Percentiles rank a stretch among this genome's conserved stretches.
phyloP scores from a whole-genome alignment of 75 land plant species.

The Ceratopteris richardii region DNA sequence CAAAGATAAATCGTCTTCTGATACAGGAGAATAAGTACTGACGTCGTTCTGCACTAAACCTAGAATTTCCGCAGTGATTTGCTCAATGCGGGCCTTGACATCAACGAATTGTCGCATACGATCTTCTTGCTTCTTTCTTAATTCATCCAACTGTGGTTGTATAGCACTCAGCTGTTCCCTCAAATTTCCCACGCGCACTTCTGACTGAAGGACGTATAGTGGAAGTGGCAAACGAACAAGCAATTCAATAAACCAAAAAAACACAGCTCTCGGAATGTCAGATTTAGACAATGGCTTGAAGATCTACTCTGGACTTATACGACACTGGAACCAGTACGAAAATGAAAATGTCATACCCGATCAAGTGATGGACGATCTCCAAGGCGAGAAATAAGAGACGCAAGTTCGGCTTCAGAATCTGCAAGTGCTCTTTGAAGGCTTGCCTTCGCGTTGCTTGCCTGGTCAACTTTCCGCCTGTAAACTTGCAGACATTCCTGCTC shows the following conservation, averaged over 20 bases:
- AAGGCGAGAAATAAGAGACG: slow-evolving; percentile 65
- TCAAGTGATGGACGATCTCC: slow-evolving; percentile 58
- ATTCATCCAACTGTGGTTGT: slow-evolving; percentile 61
- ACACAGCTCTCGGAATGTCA: too few relatives aligned
- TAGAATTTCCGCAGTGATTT: slow-evolving; percentile 72
- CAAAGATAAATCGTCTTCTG: slow-evolving; percentile 68
- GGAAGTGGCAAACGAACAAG: too few relatives aligned
- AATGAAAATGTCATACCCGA: too few relatives aligned
- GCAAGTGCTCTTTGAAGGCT: slow-evolving; percentile 67
- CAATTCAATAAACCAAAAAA: not conserved
- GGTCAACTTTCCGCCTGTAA: slow-evolving; percentile 90
- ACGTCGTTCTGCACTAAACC: slow-evolving; percentile 33
- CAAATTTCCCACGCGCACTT: slow-evolving; percentile 65
- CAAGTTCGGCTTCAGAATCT: slow-evolving; percentile 71
- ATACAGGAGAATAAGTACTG: slow-evolving; percentile 25
- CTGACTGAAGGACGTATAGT: slow-evolving; percentile 59
- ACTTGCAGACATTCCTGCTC: slow-evolving; percentile 97
- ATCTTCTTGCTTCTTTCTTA: slow-evolving; percentile 72
- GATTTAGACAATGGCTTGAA: too few relatives aligned
- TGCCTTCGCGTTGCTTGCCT: slow-evolving; percentile 73
- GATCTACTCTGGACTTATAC: too few relatives aligned
- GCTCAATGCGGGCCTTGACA: slow-evolving; percentile 70
- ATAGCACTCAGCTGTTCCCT: slow-evolving; percentile 87
- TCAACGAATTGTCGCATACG: slow-evolving; percentile 65
- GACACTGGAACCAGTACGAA: too few relatives aligned